These are phyloP conservation scores for Cyberlindnera samutprakarnensis DNA, from an alignment of 805 yeast genomes.

Conservation along the genomic window DNA sequence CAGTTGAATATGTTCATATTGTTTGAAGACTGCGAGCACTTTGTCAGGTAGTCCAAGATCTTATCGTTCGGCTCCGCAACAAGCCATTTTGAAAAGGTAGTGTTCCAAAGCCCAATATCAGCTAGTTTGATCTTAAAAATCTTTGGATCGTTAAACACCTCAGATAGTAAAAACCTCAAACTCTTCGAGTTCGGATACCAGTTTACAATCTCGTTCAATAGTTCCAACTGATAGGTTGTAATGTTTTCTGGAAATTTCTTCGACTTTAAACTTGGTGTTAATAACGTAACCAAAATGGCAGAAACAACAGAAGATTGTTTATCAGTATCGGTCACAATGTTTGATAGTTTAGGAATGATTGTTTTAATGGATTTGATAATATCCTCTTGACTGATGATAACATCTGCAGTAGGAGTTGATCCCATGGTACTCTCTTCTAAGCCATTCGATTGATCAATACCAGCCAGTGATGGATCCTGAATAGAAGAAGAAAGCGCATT, in stretches of 20 bases:
- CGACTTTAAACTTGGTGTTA: conserved; percentile 45
- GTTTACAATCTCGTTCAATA: conserved; percentile 31
- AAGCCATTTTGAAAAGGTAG: conserved; percentile 57
- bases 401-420: conserved; percentile 7
- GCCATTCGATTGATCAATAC: not conserved
- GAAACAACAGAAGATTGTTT: conserved; percentile 43
- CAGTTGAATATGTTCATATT: conserved; percentile 59
- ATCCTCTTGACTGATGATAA: conserved; percentile 31
- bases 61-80: conserved; percentile 49
- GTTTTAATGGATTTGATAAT: conserved; percentile 33
- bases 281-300: conserved; percentile 43
- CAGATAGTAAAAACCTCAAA: conserved; percentile 63
- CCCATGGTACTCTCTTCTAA: conserved; percentile 13
- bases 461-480: conserved; percentile 6
- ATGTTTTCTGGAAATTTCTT: conserved; percentile 32
- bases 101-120: conserved; percentile 40
- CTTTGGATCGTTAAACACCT: conserved; percentile 51
- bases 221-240: conserved; percentile 33
- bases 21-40: conserved; percentile 37
- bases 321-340: conserved; percentile 47
- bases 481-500: conserved; percentile 9
- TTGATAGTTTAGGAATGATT: conserved; percentile 23
- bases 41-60: conserved; percentile 40
- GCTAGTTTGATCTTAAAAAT: conserved; percentile 37
- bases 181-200: conserved; percentile 31